Evolutionary conservation across 2,329 filamentous ascomycete species (phyloP).

Genomic region (Rosellinia necatrix): DNA sequence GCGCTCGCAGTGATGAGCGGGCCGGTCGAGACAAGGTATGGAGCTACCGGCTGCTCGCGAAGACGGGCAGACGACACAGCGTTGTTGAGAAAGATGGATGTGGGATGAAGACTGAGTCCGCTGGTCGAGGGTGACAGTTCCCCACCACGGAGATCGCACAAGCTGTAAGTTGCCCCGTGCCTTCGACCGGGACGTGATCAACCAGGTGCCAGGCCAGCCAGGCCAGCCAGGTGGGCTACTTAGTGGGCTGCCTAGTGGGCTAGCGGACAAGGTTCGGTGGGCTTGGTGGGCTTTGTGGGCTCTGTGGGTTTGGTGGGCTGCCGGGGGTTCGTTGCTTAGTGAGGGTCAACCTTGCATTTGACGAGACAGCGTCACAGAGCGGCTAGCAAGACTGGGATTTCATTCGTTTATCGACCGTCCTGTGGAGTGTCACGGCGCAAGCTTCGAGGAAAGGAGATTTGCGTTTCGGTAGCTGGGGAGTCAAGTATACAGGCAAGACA

Average conservation of each 20-base stretch:
- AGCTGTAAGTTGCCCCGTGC: constrained; percentile 46
- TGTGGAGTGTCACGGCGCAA: constrained; percentile 37
- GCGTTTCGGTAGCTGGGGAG: constrained; percentile 9
- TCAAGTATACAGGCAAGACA: constrained; percentile 4
- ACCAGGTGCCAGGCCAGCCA: constrained; percentile 33
- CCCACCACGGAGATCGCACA: constrained; percentile 47
- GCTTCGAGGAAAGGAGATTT: constrained; percentile 19
- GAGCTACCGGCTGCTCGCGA: constrained; percentile 38
- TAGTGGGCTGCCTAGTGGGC: constrained; percentile 3
- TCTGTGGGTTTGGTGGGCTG: constrained; percentile 19
- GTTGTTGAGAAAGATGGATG: constrained; percentile 29
- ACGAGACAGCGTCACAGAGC: constrained; percentile 41
- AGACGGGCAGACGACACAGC: constrained; percentile 29
- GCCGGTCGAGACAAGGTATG: constrained; percentile 39
- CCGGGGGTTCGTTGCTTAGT: constrained; percentile 27
- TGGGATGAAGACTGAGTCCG: constrained; percentile 44
- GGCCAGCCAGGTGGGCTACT: constrained; percentile 8
- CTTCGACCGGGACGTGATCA: constrained; percentile 42
- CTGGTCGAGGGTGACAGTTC: constrained; percentile 44
- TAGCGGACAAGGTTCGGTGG: not conserved
- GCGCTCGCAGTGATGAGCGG: constrained; percentile 40
- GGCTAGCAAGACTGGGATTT: constrained; percentile 48
- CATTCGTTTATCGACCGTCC: constrained; percentile 43
- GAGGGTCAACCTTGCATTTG: constrained; percentile 47
- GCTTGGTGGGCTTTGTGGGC: not conserved